A percentile compares a stretch with the other conserved stretches of the same genome.
These are phyloP conservation scores for Taphrina populina DNA, from an alignment of 1,139 yeast species.

Conservation along the genomic window DNA sequence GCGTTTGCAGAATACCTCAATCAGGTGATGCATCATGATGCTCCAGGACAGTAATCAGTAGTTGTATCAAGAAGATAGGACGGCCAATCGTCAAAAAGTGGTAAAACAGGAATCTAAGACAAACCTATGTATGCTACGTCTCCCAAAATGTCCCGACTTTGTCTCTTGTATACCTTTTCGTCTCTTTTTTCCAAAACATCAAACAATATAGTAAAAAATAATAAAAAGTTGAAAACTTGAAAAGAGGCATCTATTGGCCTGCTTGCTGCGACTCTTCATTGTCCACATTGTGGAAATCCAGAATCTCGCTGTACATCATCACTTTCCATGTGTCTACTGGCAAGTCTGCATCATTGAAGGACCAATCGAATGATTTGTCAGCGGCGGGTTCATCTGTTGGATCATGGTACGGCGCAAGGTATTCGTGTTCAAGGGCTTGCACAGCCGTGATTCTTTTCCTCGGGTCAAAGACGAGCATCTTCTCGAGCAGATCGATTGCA, in stretches of 20 bases:
- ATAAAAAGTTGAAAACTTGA: constrained; percentile 27
- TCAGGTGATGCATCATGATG: no score
- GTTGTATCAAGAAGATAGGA: no score
- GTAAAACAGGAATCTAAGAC: no score
- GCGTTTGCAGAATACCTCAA: no score
- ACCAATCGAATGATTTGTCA: constrained; percentile 92
- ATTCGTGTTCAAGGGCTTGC: constrained; percentile 84
- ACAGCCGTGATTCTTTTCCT: constrained; percentile 90
- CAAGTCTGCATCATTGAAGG: constrained; percentile 94
- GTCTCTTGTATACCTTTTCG: no score
- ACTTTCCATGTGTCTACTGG: constrained; percentile 99
- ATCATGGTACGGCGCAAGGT: constrained; percentile 95
- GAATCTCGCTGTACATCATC: constrained; percentile 96
- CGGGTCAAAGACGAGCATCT: constrained; percentile 93
- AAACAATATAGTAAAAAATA: no score
- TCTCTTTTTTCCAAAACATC: no score
- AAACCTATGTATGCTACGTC: no score
- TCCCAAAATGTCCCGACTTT: no score
- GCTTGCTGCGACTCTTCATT: constrained; percentile 20
- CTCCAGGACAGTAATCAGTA: no score
- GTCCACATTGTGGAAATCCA: constrained; percentile 84
- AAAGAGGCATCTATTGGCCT: constrained; percentile 18
- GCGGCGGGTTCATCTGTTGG: constrained; percentile 97
- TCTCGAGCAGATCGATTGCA: constrained; percentile 82
- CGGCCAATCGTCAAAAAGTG: no score